These are phyloP conservation scores for Colletotrichum agaves DNA, from an alignment of 2,329 filamentous ascomycete species.

Conservation along the genomic window DNA sequence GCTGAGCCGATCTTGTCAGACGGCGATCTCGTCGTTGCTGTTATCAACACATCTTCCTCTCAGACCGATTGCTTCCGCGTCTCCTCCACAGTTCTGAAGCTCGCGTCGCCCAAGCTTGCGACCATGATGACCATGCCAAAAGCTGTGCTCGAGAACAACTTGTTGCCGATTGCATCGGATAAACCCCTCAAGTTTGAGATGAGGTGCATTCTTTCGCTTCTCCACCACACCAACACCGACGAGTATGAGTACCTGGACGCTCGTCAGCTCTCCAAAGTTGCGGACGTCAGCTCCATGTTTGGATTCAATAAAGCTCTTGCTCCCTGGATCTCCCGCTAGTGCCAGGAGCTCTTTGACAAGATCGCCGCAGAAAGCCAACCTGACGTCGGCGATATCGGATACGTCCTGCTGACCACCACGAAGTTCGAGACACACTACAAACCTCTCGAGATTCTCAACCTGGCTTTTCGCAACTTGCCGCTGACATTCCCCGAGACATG, in stretches of 20 bases:
- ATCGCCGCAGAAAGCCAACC: background rate
- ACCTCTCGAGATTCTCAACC: background rate
- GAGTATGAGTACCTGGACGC: background rate
- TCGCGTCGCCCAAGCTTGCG: no score
- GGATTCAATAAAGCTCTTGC: conserved; percentile 11
- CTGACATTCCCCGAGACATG: background rate
- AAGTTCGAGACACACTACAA: conserved; percentile 4
- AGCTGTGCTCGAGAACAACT: background rate
- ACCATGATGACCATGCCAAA: background rate
- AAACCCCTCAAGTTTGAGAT: no score
- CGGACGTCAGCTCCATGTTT: background rate
- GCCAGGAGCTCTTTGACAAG: background rate
- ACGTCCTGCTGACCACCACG: background rate
- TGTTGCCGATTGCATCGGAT: no score
- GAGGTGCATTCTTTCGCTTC: conserved; percentile 18
- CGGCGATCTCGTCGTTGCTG: background rate
- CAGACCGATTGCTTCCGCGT: no score
- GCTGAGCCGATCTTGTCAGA: background rate
- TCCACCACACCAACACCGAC: conserved; percentile 13
- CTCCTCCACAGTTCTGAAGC: no score
- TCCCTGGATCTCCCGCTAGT: conserved; percentile 3
- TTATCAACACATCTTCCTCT: no score
- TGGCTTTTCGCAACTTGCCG: background rate
- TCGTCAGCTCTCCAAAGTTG: background rate
- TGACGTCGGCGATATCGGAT: background rate